Base-by-base conservation (phyloP, 2,329 filamentous ascomycete species). In the Fusarium bactridioides region DNA sequence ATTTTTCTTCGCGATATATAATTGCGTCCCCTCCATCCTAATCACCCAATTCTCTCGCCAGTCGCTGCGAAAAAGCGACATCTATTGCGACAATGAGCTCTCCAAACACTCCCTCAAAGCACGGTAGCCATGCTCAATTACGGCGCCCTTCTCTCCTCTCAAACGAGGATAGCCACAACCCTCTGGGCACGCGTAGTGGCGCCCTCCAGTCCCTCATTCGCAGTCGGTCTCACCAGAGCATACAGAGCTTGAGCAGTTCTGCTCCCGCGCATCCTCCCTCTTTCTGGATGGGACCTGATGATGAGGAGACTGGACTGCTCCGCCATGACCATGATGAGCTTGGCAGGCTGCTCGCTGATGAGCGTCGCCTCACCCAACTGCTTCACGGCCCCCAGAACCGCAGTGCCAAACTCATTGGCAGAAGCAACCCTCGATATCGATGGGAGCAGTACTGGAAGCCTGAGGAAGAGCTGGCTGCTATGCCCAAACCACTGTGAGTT, bases 391-490 rank as follows among this genome's bases (percentile, higher is more conserved):
- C 92, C 6, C 90, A 93, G 80, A 92, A 94, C 87, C 88, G 93
- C 70, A 94, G 92, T 78, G 93, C 94, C 88, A 89, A 94, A 61
- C 86, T 98, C 76, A 97, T 98, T 80, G 95, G 95, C 45, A 93
- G 93, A 76, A 94, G 89, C 74, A 98, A 96, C 80, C 93, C 94
- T 23, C 86, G 93, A 68, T 97, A 97, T 82, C 88, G 88, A 70
- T 98, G 94, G 92, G 92, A 94, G 79, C 88, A 87, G 68, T 98
- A 97, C 80, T 97, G 93, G 89, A 97, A 93, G 80, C 89, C 90
- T 1, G 90, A 94, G 35, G 91, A 92, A 33, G 88, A 97, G 79
- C 84, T 98, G 72, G 88, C 88, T 73, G 79, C 82, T 63, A 92
- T 97, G 88, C 89, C 88, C 78, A 92, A 91, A 79, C 86, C 90